These are phyloP conservation scores for Colletotrichum gloeosporioides DNA, from an alignment of 2,329 filamentous ascomycete genomes.

Conservation along the genomic window DNA sequence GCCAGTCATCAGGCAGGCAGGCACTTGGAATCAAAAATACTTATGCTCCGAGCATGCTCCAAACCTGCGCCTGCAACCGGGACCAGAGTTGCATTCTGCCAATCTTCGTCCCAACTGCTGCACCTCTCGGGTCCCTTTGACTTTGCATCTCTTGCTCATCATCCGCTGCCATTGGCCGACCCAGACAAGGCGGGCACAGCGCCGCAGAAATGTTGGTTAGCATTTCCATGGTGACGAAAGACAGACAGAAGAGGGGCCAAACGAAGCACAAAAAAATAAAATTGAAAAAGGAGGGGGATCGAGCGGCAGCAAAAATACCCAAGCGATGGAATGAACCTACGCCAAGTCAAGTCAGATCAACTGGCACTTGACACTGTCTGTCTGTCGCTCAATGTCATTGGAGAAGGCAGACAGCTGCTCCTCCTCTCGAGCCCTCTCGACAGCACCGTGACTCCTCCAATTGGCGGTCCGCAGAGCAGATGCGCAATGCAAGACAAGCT, in stretches of 20 bases:
- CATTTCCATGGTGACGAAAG: neutral
- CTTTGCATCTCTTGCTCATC: neutral
- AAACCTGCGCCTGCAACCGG: neutral
- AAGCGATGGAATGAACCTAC: neutral
- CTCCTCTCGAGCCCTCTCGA: neutral
- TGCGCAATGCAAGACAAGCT: neutral
- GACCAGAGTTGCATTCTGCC: conserved; percentile 7
- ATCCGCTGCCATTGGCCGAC: neutral
- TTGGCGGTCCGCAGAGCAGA: neutral
- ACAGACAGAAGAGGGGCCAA: neutral
- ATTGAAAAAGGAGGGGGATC: neutral
- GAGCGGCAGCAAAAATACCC: neutral
- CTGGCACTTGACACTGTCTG: neutral
- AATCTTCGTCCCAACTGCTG: conserved; percentile 5
- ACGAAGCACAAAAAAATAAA: neutral
- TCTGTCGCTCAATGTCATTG: neutral
- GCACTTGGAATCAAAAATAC: neutral
- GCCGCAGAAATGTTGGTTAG: neutral
- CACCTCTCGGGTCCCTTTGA: neutral
- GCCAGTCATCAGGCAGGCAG: neutral
- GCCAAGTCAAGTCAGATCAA: neutral
- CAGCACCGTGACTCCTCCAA: neutral
- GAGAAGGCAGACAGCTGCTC: neutral
- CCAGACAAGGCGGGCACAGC: neutral
- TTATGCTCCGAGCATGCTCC: neutral